These are phyloP conservation scores for Myriosclerotinia duriaeana DNA, from an alignment of 2,329 filamentous ascomycete genomes.

Conservation along the genomic window DNA sequence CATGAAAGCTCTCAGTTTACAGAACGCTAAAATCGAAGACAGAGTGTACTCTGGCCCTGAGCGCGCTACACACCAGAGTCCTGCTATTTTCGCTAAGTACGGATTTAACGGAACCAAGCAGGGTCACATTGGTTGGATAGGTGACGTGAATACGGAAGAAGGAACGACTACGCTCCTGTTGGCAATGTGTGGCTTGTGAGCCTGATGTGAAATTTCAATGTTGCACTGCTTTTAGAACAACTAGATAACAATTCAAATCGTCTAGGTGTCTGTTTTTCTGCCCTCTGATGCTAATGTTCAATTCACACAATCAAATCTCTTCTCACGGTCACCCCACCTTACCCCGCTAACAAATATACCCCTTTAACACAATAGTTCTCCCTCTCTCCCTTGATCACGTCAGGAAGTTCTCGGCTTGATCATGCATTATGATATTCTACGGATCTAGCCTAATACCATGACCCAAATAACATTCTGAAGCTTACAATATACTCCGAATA, in stretches of 20 bases:
- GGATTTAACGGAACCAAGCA: neutral
- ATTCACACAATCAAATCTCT: too few relatives aligned
- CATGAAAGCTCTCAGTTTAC: neutral
- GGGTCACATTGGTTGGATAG: neutral
- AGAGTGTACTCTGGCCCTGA: neutral
- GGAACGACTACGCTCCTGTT: neutral
- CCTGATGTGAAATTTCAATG: neutral
- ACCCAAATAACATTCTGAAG: too few relatives aligned
- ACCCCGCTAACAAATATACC: too few relatives aligned
- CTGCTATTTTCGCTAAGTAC: neutral
- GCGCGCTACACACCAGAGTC: neutral
- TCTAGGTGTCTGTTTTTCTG: neutral
- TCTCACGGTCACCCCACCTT: too few relatives aligned
- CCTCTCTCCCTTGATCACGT: too few relatives aligned
- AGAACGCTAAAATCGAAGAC: neutral
- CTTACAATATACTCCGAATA: too few relatives aligned
- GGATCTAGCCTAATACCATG: too few relatives aligned
- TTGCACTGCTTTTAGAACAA: neutral
- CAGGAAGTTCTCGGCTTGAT: too few relatives aligned
- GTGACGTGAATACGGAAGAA: neutral
- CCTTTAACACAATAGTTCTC: too few relatives aligned
- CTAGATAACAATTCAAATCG: neutral
- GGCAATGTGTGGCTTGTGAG: slow-evolving; percentile 3
- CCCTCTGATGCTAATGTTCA: neutral
- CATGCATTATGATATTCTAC: too few relatives aligned